phyloP scores from a whole-genome alignment of 441 rosid species.

The Gossypium davidsonii region DNA sequence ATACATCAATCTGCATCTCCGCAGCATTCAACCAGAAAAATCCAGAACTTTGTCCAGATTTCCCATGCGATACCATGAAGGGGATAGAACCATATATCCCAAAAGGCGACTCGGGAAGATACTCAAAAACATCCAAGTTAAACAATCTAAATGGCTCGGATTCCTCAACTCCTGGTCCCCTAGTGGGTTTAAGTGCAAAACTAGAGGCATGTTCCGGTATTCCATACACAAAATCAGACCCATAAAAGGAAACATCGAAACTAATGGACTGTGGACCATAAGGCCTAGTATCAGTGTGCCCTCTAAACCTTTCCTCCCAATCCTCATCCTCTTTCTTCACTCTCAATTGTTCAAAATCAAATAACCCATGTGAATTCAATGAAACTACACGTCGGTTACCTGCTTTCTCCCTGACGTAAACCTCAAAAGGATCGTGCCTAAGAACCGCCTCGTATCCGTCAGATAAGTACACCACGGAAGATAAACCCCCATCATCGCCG shows the following conservation, averaged over 20 bases:
- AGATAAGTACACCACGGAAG: slow-evolving; percentile 58
- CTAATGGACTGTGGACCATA: slow-evolving; percentile 88
- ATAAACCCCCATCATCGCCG: slow-evolving; percentile 38
- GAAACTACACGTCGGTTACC: slow-evolving; percentile 52
- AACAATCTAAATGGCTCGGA: slow-evolving; percentile 90
- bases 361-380: slow-evolving; percentile 70
- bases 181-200: slow-evolving; percentile 79
- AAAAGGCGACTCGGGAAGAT: slow-evolving; percentile 75
- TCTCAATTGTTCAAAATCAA: slow-evolving; percentile 85
- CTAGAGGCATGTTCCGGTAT: slow-evolving; percentile 90
- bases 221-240: slow-evolving; percentile 77
- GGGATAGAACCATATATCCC: slow-evolving; percentile 95
- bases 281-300: slow-evolving; percentile 79
- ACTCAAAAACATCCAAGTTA: slow-evolving; percentile 92
- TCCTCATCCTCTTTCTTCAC: slow-evolving; percentile 62
- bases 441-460: slow-evolving; percentile 76
- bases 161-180: slow-evolving; percentile 80
- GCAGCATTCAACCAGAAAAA: slow-evolving; percentile 99
- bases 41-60: slow-evolving; percentile 63
- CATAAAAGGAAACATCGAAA: slow-evolving; percentile 87
- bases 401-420: slow-evolving; percentile 59
- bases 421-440: slow-evolving; percentile 77
- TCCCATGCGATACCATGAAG: slow-evolving; percentile 84
- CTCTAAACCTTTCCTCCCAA: slow-evolving; percentile 86
- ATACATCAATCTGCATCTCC: slow-evolving; percentile 98